A percentile compares a stretch with the other conserved stretches of the same genome.
phyloP scores from a whole-genome alignment of 2,329 filamentous ascomycete species.

The Hirsutella minnesotensis region DNA sequence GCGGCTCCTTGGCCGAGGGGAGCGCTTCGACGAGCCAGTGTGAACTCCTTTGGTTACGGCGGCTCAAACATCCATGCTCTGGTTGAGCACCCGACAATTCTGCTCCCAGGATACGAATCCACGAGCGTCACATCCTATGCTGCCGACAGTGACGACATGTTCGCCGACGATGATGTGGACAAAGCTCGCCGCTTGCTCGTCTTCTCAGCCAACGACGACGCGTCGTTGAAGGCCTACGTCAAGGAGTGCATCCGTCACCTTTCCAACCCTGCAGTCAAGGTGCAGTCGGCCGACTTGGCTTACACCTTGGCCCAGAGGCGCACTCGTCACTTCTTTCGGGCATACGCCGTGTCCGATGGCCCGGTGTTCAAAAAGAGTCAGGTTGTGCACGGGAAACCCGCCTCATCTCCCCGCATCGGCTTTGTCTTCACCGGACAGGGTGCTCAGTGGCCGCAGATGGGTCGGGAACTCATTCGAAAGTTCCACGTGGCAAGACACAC shows the following conservation, averaged over 20 bases:
- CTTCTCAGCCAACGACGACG: neutral
- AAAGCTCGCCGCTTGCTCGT: neutral
- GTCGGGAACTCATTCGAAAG: constrained; percentile 14
- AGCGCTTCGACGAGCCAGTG: constrained; percentile 15
- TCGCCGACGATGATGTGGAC: neutral
- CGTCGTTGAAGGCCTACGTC: neutral
- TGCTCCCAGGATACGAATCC: too few species aligned
- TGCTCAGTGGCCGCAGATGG: constrained; percentile 32
- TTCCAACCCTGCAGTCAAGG: neutral
- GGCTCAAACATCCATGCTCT: too few species aligned
- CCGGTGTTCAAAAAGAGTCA: neutral
- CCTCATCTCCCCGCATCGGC: constrained; percentile 12
- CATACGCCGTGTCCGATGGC: neutral
- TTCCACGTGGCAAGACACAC: constrained; percentile 7
- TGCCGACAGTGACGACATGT: neutral
- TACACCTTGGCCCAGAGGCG: neutral
- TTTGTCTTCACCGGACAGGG: constrained; percentile 31
- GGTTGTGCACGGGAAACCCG: constrained; percentile 14
- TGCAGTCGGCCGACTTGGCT: neutral
- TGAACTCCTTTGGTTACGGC: constrained; percentile 25
- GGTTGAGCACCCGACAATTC: too few species aligned
- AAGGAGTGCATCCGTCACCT: neutral
- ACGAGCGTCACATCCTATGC: too few species aligned
- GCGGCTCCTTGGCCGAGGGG: constrained; percentile 18
- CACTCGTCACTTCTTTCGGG: neutral